Evolutionary conservation across 768 basidiomycete species (phyloP), one percentile per base, ranked within the genome.

Genomic region (Lentinula aciculospora): DNA sequence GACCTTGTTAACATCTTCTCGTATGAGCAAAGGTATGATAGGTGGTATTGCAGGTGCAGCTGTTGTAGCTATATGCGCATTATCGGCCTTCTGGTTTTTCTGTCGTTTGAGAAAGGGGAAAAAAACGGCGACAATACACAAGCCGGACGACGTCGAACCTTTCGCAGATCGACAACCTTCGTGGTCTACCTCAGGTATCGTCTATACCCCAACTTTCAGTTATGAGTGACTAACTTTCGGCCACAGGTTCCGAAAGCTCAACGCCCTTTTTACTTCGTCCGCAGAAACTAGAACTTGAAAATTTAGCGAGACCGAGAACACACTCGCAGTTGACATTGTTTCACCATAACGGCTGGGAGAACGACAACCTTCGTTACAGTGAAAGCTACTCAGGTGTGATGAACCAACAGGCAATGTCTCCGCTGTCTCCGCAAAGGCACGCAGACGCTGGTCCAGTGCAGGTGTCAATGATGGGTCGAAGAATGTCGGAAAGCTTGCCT

Each of bases 391-490:
- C 42, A 21, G 42, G 7, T 21, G 19, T 9, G 42, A 19, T 23
- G 19, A 23, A 23, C 42, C 23, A 19, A 44, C 10, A 21, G 19
- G 8, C 9, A 9, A 21, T 44, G 42, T 34, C 13, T 13, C 29
- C 19, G n/a, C 25, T 34, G 8, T 29, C 34, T 42, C 44, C 48
- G 60, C 44, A 61, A 42, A 53, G 65, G 36, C 65, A 66, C 36
- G 40, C 4, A 39, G 65, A 66, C 31, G 65, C 46, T 19, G 65
- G 65, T 23, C 65, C 65, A 2, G 58, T 63, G 13, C 48, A 51
- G 36, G 51, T 49, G 7, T 42, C 39, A n/a, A 48, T 54, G 10
- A 25, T 63, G 54, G 56, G 57, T 5, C 34, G 47, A 28, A 28
- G 47, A n/a, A 29, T 48, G 28, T 48, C 49, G 9, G 59, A 57